These are phyloP conservation scores for Zygoascus meyerae DNA, from an alignment of 1,139 yeast species.

Conservation along the genomic window DNA sequence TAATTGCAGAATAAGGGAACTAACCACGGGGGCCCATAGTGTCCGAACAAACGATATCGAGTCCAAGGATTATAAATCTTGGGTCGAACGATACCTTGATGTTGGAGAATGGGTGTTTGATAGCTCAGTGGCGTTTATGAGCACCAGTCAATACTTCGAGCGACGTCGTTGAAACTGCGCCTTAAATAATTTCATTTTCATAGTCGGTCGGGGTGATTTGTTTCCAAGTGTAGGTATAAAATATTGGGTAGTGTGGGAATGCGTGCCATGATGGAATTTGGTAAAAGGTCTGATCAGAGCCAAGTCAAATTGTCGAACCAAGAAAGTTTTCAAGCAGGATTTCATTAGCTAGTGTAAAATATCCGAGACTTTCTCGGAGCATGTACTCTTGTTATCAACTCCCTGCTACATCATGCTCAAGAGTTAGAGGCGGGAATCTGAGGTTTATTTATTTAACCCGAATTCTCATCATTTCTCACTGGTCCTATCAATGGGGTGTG, in stretches of 20 bases:
- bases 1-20: not conserved
- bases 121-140: constrained; percentile 62
- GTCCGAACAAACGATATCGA: constrained; percentile 35
- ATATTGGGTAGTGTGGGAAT: not conserved
- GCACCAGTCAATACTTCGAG: constrained; percentile 67
- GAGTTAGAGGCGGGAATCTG: too few relatives aligned
- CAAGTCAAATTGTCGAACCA: not conserved
- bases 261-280: constrained; percentile 12
- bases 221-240: not conserved
- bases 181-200: not conserved
- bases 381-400: too few relatives aligned
- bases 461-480: not conserved
- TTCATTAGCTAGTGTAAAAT: too few relatives aligned
- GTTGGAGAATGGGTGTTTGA: constrained; percentile 85
- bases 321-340: too few relatives aligned
- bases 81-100: constrained; percentile 62
- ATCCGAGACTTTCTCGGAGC: too few relatives aligned
- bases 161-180: constrained; percentile 32
- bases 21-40: constrained; percentile 12
- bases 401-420: too few relatives aligned
- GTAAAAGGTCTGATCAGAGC: constrained; percentile 16
- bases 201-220: not conserved
- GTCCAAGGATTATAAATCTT: constrained; percentile 49
- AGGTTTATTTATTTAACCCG: too few relatives aligned
- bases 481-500: constrained; percentile 7